phyloP scores from a whole-genome alignment of 306 rosid genomes.

The Astragalus glycyphyllos region DNA sequence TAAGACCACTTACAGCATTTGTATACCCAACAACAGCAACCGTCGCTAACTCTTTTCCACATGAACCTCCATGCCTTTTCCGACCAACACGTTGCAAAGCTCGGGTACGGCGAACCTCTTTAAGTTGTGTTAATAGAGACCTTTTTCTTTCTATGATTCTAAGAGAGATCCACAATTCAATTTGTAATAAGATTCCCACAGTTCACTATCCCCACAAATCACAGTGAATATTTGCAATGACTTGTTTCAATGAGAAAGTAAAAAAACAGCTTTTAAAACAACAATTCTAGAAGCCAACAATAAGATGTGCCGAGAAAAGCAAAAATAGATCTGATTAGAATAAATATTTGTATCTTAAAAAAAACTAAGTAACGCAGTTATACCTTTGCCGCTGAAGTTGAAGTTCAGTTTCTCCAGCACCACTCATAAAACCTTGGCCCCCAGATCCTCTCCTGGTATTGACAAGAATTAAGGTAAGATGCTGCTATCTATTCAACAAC shows the following conservation, averaged over 20 bases:
- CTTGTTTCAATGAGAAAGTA: conserved; percentile 6
- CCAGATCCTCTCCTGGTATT: conserved; percentile 91
- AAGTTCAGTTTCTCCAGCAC: conserved; percentile 99
- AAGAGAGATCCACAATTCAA: conserved; percentile 45
- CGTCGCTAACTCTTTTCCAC: conserved; percentile 74
- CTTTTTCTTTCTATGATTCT: conserved; percentile 73
- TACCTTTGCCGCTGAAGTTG: conserved; percentile 97
- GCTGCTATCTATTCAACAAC: conserved; percentile 14
- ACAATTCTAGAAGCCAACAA: conserved; percentile 15
- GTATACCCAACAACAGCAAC: conserved; percentile 94
- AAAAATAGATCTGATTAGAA: conserved; percentile 31
- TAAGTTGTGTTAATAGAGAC: conserved; percentile 68
- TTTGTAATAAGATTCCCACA: neutral
- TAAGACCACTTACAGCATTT: conserved; percentile 80
- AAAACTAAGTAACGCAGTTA: conserved; percentile 34
- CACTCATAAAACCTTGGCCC: conserved; percentile 92
- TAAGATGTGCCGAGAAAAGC: conserved; percentile 16
- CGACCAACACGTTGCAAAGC: conserved; percentile 90
- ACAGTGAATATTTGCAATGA: conserved; percentile 15
- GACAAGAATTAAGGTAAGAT: conserved; percentile 32
- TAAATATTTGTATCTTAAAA: conserved; percentile 35
- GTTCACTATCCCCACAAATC: conserved; percentile 15
- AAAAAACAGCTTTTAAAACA: conserved; percentile 26
- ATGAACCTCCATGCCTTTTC: conserved; percentile 75
- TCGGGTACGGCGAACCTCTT: conserved; percentile 88